These are phyloP conservation scores for Blastobotrys serpentis DNA, from an alignment of 1,139 yeast species.

Conservation along the genomic window DNA sequence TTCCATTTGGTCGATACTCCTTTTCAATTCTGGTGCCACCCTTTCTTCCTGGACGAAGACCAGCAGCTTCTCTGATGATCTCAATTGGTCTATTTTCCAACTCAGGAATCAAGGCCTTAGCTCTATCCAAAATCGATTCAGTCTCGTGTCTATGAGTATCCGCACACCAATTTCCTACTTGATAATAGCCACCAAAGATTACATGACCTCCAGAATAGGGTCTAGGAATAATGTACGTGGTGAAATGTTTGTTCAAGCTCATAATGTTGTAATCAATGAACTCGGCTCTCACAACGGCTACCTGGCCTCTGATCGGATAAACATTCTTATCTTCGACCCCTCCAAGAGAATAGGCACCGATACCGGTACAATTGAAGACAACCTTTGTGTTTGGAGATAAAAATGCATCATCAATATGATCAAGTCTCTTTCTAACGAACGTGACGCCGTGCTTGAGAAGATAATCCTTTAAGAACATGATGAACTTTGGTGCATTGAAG, in stretches of 20 bases:
- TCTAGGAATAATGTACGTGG: constrained; percentile 63
- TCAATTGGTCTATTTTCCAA: constrained; percentile 43
- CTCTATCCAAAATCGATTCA: constrained; percentile 56
- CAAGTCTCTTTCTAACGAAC: constrained; percentile 46
- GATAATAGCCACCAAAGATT: constrained; percentile 67
- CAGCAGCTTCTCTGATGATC: constrained; percentile 60
- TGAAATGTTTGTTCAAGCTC: constrained; percentile 24
- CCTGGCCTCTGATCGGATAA: constrained; percentile 70
- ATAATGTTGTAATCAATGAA: constrained; percentile 32
- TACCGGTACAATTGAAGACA: constrained; percentile 70
- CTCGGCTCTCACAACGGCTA: constrained; percentile 56
- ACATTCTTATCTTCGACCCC: constrained; percentile 57
- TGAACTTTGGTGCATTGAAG: constrained; percentile 63
- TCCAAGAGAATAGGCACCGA: constrained; percentile 56
- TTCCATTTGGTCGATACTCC: constrained; percentile 42
- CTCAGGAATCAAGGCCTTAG: constrained; percentile 54
- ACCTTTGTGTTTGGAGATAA: constrained; percentile 36
- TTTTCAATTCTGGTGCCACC: constrained; percentile 67
- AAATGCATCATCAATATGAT: constrained; percentile 58
- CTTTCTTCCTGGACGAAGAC: constrained; percentile 65
- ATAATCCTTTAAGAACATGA: constrained; percentile 46
- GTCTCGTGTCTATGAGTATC: constrained; percentile 56
- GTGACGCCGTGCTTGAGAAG: constrained; percentile 50
- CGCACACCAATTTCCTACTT: constrained; percentile 56
- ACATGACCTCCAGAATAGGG: constrained; percentile 61